Evolutionary conservation across 176 grass and related monocot species (phyloP).

Genomic region (Paspalum notatum): DNA sequence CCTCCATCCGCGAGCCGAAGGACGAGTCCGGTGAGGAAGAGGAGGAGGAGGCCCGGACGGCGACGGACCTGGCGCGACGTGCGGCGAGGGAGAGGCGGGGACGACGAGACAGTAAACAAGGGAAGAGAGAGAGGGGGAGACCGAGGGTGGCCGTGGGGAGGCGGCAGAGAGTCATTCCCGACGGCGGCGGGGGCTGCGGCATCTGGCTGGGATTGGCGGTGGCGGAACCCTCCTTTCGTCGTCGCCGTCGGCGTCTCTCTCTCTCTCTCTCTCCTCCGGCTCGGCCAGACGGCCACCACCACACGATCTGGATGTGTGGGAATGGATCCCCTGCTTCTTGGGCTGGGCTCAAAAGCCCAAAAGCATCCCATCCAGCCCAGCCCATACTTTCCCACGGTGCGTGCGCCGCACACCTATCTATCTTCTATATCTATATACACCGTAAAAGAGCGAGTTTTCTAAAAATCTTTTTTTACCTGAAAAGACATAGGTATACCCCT

Average conservation of each 20-base stretch:
- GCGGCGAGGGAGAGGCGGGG: constrained; percentile 30
- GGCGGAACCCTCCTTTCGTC: background rate
- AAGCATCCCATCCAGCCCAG: background rate
- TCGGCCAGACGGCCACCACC: too few relatives aligned
- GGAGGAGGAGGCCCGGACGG: constrained; percentile 48
- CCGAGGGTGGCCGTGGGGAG: constrained; percentile 32
- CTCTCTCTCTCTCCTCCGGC: background rate
- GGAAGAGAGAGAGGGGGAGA: background rate
- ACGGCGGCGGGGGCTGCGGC: background rate
- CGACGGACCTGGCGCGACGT: constrained; percentile 37
- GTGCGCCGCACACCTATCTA: too few relatives aligned
- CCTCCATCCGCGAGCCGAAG: constrained; percentile 89
- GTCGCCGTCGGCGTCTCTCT: too few relatives aligned
- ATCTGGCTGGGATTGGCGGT: background rate
- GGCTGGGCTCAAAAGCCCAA: background rate
- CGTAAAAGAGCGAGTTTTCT: too few relatives aligned
- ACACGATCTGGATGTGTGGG: background rate
- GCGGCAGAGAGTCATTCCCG: constrained; percentile 32
- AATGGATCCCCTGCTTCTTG: background rate
- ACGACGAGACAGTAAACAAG: background rate
- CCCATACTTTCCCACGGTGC: too few relatives aligned
- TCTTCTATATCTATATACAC: too few relatives aligned
- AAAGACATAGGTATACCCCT: too few relatives aligned
- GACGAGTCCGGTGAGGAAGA: constrained; percentile 62
- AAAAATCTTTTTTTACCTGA: too few relatives aligned